These are phyloP conservation scores for Colletotrichum tofieldiae DNA, from an alignment of 2,329 filamentous ascomycete genomes.

Conservation along the genomic window DNA sequence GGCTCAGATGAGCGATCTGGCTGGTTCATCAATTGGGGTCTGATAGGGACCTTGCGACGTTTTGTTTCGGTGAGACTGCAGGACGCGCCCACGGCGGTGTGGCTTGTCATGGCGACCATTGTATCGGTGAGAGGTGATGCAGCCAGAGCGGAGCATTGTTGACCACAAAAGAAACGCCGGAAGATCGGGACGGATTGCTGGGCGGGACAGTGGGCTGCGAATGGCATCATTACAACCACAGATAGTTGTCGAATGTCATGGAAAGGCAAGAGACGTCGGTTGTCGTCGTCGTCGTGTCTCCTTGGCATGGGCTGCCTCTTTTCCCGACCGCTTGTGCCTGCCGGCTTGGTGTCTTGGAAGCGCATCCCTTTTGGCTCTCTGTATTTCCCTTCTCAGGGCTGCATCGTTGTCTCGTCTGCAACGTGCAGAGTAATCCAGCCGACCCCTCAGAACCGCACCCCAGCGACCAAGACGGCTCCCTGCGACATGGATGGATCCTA, in stretches of 20 bases:
- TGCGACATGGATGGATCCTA: conserved; percentile 32
- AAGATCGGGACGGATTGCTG: conserved; percentile 23
- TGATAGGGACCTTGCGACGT: conserved; percentile 29
- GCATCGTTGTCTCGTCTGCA: conserved; percentile 25
- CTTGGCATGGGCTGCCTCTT: conserved; percentile 43
- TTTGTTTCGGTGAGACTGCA: conserved; percentile 39
- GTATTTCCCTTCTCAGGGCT: conserved; percentile 17
- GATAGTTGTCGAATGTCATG: conserved; percentile 11
- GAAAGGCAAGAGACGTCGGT: conserved; percentile 14
- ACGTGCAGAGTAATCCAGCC: conserved; percentile 11
- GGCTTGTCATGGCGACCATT: conserved; percentile 1
- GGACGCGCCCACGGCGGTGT: conserved; percentile 16
- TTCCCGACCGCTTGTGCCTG: conserved; percentile 39
- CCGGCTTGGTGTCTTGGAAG: conserved; percentile 42
- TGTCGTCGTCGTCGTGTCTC: conserved; percentile 17
- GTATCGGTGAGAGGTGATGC: conserved; percentile 25
- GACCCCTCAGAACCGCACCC: conserved; percentile 19
- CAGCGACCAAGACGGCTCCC: conserved; percentile 33
- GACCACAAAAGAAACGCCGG: conserved; percentile 23
- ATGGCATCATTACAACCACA: conserved; percentile 24
- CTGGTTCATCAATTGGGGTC: conserved; percentile 22
- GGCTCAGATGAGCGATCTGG: conserved; percentile 32
- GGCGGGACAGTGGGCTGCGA: conserved; percentile 23
- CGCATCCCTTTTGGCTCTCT: conserved; percentile 1
- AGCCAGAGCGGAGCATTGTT: conserved; percentile 28